Conservation (phyloP, 805 yeast species). For the Torulaspora gathmanii region DNA sequence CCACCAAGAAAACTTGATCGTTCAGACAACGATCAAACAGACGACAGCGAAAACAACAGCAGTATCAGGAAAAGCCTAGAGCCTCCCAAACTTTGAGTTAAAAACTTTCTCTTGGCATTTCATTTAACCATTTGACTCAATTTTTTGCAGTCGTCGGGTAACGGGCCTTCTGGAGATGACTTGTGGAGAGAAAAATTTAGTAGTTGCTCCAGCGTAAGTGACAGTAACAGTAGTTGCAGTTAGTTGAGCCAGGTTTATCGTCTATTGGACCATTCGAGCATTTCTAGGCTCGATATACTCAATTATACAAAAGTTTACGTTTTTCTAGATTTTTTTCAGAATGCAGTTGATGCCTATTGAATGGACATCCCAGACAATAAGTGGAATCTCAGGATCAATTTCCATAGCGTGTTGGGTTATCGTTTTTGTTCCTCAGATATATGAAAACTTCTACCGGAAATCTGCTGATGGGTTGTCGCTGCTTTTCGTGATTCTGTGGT, state of each 20-base stretch:
- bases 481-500: slow-evolving; percentile 83
- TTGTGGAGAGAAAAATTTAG: not conserved
- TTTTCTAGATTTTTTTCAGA: not conserved
- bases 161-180: not conserved
- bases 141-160: not conserved
- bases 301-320: not conserved
- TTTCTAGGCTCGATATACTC: not conserved
- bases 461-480: slow-evolving; percentile 87
- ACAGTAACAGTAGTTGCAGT: not conserved
- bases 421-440: slow-evolving; percentile 94
- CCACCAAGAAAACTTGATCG: slow-evolving; percentile 65
- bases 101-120: not conserved
- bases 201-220: not conserved
- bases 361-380: slow-evolving; percentile 63
- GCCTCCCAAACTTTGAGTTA: not conserved
- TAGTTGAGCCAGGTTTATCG: not conserved
- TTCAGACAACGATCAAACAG: slow-evolving; percentile 6
- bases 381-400: slow-evolving; percentile 71
- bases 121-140: not conserved
- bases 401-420: slow-evolving; percentile 97
- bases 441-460: slow-evolving; percentile 81
- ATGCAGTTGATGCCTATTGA: slow-evolving; percentile 45
- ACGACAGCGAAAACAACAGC: not conserved
- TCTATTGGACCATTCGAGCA: not conserved
- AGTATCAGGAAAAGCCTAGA: not conserved